Evolutionary conservation across 805 yeast species (phyloP), one percentile per base, ranked within the genome.

Genomic region (Candida boidinii): DNA sequence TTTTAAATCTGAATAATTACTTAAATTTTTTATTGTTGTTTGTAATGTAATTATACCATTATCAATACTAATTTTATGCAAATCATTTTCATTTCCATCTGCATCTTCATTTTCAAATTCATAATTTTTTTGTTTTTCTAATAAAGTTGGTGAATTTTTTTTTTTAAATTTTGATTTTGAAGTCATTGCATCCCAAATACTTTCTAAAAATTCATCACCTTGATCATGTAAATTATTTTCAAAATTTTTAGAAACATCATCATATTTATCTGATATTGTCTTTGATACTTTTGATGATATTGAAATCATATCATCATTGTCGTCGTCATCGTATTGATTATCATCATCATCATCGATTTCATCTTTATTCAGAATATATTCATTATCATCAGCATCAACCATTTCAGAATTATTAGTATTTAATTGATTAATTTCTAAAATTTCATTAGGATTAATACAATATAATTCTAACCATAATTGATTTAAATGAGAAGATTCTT

Each of bases 191-290:
- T 66, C 73, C 48, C 70, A 75, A 12, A 76, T 66, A 13, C 79
- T 70, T 39, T 79, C 86, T 42, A 82, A 69, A 34, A 80, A 66
- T 17, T 58, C 67, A 39, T 79, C 87, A 12, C 79, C 73, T 36
- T 71, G 76, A 41, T 76, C 83, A 20, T 68, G 69, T 16, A 79
- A 54, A 13, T 66, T 62, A 24, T 57, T 59, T 37, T 65, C 70
- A 17, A 65, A 43, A 10, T 42, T 45, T 12, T 44, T 49, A 23
- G 14, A 6, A 7, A 22, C 18, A 14, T 44, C 41, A 3, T 41
- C 46, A 33, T 51, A 51, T 7, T 51, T 37, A 33, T 51, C 54
- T 26, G 54, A 48, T 16, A 56, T 31, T 5, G 41, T 39, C 29
- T 43, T 48, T 7, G 48, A 31, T 18, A 54, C 29, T 4, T 34